Conservation (phyloP, 352 stramenopile genomes). For the Pythium apleroticum region DNA sequence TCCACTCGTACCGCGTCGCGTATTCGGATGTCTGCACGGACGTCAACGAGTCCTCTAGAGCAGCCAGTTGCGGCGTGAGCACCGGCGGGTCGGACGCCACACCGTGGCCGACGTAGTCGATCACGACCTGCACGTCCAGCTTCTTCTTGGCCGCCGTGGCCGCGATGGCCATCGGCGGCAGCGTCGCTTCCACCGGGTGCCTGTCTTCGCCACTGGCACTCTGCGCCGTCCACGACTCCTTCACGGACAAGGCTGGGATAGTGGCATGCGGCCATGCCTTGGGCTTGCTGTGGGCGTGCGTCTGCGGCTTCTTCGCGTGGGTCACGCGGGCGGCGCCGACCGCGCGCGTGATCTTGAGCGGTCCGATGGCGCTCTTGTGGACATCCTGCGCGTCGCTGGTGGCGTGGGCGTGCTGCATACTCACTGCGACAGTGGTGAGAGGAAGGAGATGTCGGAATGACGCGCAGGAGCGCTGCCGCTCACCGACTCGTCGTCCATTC, state of each 20-base stretch:
- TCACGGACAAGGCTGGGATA: neutral
- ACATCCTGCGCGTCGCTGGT: neutral
- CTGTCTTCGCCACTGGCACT: neutral
- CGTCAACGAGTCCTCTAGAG: neutral
- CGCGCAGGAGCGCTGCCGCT: neutral
- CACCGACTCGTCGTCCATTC: neutral
- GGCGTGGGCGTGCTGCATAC: neutral
- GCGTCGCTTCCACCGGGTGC: neutral
- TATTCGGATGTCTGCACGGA: neutral
- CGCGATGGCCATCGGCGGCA: neutral
- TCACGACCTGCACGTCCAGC: constrained; percentile 12
- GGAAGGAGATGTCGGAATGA: neutral
- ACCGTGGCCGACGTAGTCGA: constrained; percentile 26
- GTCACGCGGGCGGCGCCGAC: neutral
- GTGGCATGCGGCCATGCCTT: neutral
- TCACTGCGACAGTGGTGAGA: neutral
- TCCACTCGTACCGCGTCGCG: constrained; percentile 7
- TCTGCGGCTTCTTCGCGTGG: neutral
- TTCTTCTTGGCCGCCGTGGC: constrained; percentile 6
- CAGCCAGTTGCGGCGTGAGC: constrained; percentile 9
- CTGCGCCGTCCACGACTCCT: neutral
- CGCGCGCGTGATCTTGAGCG: neutral
- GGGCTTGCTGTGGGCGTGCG: neutral
- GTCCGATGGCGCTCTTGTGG: neutral
- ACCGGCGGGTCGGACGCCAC: constrained; percentile 23